Evolutionary conservation across 192 early-diverging fungal genomes (phyloP), one percentile per base, ranked within the genome.

Genomic region (Umbelopsis sp.): DNA sequence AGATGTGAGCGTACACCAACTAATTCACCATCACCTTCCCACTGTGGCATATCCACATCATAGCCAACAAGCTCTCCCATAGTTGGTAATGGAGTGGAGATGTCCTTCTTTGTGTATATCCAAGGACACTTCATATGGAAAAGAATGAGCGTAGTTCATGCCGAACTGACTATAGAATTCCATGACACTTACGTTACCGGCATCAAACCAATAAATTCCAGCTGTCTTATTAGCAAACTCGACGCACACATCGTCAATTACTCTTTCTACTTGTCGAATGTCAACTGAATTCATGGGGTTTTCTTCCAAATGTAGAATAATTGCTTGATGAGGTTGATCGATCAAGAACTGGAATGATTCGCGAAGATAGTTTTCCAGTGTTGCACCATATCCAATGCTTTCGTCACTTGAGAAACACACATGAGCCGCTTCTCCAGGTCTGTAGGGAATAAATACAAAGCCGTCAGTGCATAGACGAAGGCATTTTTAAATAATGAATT

Each of bases 1-100:
- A 78, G n/a, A 25, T 66, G 45, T 36, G 68, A 66, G 12, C 62
- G 72, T 0, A 78, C 72, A 50, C 77, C 77, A 0, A 78, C 77
- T 32, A 66, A 10, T 49, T 74, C 69, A 24, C 77, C 77, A 62
- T 78, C 77, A 2, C 77, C 77, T 38, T 71, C 72, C 77, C 77
- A 78, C 8, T 70, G 69, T 12, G 77, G 31, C 72, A 74, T 78
- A 3, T 71, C 68, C 3, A 72, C 72, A 29, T 78, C 72, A 68
- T 71, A 74, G n/a, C 52, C 73, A 25, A 80, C 71, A 17, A 80
- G 24, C 26, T 76, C 68, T 29, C 75, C 72, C 36, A 80, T 41
- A 21, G 56, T 56, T 10, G 74, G 74, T 45, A 71, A 80, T 20
- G 25, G 31, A 6, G 22, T 22, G 4, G 68, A 29, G 9, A 26